Evolutionary conservation across 805 yeast species (phyloP), one percentile per base, ranked within the genome.

Genomic region (Kazachstania viticola): DNA sequence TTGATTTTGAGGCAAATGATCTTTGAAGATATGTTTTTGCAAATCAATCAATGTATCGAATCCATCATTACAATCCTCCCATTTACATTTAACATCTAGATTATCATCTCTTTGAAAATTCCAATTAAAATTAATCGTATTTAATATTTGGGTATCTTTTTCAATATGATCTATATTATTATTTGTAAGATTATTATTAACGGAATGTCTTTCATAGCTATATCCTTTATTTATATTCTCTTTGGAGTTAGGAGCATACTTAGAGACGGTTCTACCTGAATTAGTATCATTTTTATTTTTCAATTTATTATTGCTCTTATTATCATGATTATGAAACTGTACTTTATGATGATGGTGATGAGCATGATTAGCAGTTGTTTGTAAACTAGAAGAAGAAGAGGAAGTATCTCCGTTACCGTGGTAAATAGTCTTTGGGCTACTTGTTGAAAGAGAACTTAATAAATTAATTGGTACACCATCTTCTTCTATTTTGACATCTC

Each of bases 11-110:
- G 58, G 43, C 6, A 71, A 46, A 47, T 71, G 76, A 25, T 63
- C 69, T 30, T 64, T 64, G 24, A 65, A 57, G 15, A 77, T 44
- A 48, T 79, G 85, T 27, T 62, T 60, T 35, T 70, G 72, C 21
- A 73, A 43, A 16, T 61, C 62, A 3, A 57, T 38, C 6, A 64
- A 40, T 21, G 59, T 61, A 19, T 60, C 54, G 27, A 69, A 60
- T 4, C 26, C 28, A 3, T 26, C 12, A 17, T 44, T 46, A 49
- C 94, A 82, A 35, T 69, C 62, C 30, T 72, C 73, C 93, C 93
- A 82, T 48, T 73, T 69, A 53, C 93, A 81, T 27, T 55, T 27
- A 45, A 73, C 28, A 48, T 28, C 30, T 13, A 29, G 23, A 5
- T 54, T 27, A 4, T 37, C 38, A 15, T 44, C 44, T 15, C 37